Conservation (phyloP, 345 rosid species). For the Atalantia buxifolia region DNA sequence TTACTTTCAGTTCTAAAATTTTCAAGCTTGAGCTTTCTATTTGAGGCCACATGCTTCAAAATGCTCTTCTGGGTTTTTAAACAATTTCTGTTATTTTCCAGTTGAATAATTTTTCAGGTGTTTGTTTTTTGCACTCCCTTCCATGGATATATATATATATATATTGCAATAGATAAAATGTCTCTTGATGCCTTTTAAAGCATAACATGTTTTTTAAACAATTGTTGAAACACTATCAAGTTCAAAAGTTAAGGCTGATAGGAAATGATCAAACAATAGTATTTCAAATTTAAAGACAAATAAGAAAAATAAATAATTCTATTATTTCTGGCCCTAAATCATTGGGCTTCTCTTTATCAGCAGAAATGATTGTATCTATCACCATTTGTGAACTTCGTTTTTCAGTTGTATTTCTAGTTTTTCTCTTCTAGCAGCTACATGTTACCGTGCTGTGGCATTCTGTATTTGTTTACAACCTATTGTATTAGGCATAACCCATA, state of each 20-base stretch:
- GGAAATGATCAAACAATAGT: neutral
- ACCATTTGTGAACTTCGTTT: neutral
- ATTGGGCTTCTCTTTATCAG: neutral
- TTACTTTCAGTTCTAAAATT: neutral
- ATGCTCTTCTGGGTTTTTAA: neutral
- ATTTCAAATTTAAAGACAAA: neutral
- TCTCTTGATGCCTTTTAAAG: neutral
- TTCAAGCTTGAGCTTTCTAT: neutral
- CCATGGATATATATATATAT: no score
- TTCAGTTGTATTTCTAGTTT: neutral
- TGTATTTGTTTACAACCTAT: neutral
- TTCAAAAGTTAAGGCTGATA: neutral
- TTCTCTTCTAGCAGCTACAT: conserved; percentile 4
- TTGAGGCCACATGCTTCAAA: neutral
- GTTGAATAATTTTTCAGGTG: neutral
- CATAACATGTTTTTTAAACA: neutral
- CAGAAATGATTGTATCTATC: neutral
- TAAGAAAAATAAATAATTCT: neutral
- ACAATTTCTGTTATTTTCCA: neutral
- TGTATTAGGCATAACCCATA: neutral
- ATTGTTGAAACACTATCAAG: neutral
- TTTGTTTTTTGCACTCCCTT: neutral
- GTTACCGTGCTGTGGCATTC: neutral
- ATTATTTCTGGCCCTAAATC: neutral
- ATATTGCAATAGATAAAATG: neutral